Evolutionary conservation across 257 asterid genomes (phyloP).

Genomic region (Solanum chilense): DNA sequence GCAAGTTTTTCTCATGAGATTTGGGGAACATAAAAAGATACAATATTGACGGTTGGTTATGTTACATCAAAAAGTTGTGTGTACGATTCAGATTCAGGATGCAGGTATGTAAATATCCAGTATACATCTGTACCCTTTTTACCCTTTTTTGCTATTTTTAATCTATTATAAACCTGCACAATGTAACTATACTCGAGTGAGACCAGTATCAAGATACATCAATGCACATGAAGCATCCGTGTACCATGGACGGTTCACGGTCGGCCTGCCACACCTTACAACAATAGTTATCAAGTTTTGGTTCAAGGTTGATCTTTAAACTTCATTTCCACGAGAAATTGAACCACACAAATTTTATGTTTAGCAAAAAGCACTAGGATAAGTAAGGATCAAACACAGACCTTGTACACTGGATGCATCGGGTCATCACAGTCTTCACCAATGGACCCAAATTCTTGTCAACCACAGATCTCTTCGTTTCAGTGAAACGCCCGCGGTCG

Average conservation of each 20-base stretch:
- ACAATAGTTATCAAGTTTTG: background rate
- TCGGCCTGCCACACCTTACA: background rate
- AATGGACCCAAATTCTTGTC: slow-evolving; percentile 95
- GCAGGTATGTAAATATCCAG: background rate
- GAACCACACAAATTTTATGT: background rate
- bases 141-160: background rate
- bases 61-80: background rate
- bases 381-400: background rate
- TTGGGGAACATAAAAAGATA: background rate
- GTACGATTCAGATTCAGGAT: background rate
- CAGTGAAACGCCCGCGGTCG: slow-evolving; percentile 94
- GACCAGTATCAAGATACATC: background rate
- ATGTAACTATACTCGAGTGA: background rate
- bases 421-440: slow-evolving; percentile 96
- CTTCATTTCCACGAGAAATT: background rate
- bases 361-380: background rate
- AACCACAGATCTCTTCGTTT: slow-evolving; percentile 84
- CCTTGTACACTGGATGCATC: slow-evolving; percentile 95
- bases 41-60: background rate
- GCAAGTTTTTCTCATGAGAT: background rate
- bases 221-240: background rate
- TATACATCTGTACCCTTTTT: background rate
- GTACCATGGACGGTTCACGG: background rate
- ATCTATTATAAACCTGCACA: background rate
- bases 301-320: background rate